phyloP scores from a whole-genome alignment of 345 rosid species.

The thale cress (Arabidopsis thaliana) region DNA sequence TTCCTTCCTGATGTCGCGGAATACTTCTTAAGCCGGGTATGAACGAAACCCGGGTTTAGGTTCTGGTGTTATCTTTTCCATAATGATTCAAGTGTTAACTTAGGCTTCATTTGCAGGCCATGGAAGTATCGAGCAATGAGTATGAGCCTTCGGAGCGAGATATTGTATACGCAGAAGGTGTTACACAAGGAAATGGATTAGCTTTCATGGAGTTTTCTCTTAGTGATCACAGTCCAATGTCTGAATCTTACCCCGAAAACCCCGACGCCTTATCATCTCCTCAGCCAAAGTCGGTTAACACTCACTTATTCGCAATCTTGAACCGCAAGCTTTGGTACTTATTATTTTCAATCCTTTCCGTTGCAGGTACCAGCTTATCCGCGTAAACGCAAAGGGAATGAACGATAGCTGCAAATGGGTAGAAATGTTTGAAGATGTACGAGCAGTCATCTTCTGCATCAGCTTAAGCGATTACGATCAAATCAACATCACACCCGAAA shows the following conservation, averaged over 20 bases:
- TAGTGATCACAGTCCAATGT: conserved; percentile 88
- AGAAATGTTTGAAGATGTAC: conserved; percentile 97
- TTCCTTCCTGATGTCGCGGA: conserved; percentile 96
- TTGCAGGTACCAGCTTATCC: conserved; percentile 83
- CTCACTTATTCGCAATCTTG: background rate
- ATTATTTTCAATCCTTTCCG: background rate
- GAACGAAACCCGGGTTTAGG: background rate
- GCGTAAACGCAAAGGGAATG: conserved; percentile 93
- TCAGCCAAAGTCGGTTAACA: conserved; percentile 54
- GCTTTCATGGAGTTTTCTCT: conserved; percentile 96
- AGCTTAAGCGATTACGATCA: conserved; percentile 90
- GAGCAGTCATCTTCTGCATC: conserved; percentile 80
- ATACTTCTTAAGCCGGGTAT: conserved; percentile 92
- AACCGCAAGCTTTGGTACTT: background rate
- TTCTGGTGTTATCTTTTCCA: background rate
- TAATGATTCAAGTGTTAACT: background rate
- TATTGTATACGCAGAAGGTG: conserved; percentile 95
- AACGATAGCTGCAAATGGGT: conserved; percentile 99
- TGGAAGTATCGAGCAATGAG: conserved; percentile 95
- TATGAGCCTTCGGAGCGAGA: conserved; percentile 94
- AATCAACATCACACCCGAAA: conserved; percentile 56
- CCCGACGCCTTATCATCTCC: conserved; percentile 67
- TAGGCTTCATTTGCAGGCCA: conserved; percentile 66
- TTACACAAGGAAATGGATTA: conserved; percentile 91
- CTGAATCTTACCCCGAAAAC: conserved; percentile 77